Evolutionary conservation across 2,329 filamentous ascomycete genomes (phyloP).

Genomic region (Alternaria viburni): DNA sequence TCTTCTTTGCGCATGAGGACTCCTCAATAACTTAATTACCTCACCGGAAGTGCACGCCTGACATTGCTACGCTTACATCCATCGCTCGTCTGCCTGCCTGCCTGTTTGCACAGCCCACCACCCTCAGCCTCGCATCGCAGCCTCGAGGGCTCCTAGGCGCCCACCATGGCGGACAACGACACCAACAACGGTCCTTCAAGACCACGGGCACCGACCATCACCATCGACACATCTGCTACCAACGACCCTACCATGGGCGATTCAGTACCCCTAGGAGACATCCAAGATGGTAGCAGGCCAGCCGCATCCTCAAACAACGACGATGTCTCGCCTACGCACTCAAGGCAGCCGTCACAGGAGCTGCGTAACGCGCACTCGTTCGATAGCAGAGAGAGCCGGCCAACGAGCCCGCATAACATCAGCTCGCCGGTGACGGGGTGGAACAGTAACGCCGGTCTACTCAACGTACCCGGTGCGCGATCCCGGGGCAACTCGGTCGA

Average conservation of each 20-base stretch:
- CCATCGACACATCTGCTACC: conserved; percentile 58
- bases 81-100: conserved; percentile 26
- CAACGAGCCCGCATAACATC: conserved; percentile 71
- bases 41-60: conserved; percentile 41
- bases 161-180: conserved; percentile 38
- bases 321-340: conserved; percentile 34
- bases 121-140: conserved; percentile 7
- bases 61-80: conserved; percentile 35
- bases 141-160: conserved; percentile 23
- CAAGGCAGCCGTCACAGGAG: conserved; percentile 51
- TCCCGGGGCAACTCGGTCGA: conserved; percentile 72
- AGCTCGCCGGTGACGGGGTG: conserved; percentile 65
- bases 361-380: conserved; percentile 65
- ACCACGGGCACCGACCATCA: conserved; percentile 58
- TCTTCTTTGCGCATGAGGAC: conserved; percentile 30
- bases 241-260: conserved; percentile 44
- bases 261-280: conserved; percentile 42
- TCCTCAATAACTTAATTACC: conserved; percentile 17
- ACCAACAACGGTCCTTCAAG: conserved; percentile 41
- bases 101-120: conserved; percentile 6
- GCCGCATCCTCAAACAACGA: conserved; percentile 30
- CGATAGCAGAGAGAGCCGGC: conserved; percentile 68
- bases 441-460: conserved; percentile 63
- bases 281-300: conserved; percentile 38
- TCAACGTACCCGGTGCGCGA: conserved; percentile 68